These are phyloP conservation scores for Hordeum marinum DNA, from an alignment of 176 grass and related monocot species.

Conservation along the genomic window DNA sequence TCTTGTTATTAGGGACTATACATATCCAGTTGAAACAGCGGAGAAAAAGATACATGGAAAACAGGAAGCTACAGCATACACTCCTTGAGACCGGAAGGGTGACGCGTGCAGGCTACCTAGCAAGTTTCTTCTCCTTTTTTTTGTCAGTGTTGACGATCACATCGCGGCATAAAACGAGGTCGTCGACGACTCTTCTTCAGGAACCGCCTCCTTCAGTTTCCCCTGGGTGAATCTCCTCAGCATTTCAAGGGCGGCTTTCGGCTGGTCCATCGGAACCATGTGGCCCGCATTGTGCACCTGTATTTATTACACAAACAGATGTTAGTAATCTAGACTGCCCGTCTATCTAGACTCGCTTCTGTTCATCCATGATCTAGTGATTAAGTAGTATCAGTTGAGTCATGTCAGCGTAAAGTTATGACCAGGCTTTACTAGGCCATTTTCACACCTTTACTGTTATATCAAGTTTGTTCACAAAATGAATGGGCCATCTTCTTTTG, in stretches of 20 bases:
- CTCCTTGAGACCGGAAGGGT: background rate
- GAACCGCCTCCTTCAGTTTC: slow-evolving; percentile 38
- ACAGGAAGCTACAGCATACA: background rate
- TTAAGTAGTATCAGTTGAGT: too few species aligned
- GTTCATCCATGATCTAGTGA: too few species aligned
- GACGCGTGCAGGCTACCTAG: background rate
- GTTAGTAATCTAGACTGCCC: background rate
- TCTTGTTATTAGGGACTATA: background rate
- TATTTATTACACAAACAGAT: background rate
- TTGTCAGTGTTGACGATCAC: background rate
- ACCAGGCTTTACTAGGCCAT: too few species aligned
- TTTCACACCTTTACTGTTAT: too few species aligned
- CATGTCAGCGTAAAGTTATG: too few species aligned
- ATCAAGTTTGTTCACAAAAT: too few species aligned
- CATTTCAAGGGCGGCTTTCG: slow-evolving; percentile 75
- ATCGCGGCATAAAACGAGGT: slow-evolving; percentile 21
- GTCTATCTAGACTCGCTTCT: background rate
- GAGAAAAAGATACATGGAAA: background rate
- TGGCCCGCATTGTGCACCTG: slow-evolving; percentile 91
- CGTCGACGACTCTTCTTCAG: background rate
- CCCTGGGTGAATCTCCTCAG: slow-evolving; percentile 67
- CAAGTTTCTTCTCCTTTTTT: background rate
- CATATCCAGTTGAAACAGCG: background rate
- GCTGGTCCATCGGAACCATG: slow-evolving; percentile 99
- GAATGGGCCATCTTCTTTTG: too few species aligned